A percentile compares a stretch with the other conserved stretches of the same genome.
These are phyloP conservation scores for Crucihimalaya himalaica DNA, from an alignment of 345 rosid genomes.

Conservation along the genomic window DNA sequence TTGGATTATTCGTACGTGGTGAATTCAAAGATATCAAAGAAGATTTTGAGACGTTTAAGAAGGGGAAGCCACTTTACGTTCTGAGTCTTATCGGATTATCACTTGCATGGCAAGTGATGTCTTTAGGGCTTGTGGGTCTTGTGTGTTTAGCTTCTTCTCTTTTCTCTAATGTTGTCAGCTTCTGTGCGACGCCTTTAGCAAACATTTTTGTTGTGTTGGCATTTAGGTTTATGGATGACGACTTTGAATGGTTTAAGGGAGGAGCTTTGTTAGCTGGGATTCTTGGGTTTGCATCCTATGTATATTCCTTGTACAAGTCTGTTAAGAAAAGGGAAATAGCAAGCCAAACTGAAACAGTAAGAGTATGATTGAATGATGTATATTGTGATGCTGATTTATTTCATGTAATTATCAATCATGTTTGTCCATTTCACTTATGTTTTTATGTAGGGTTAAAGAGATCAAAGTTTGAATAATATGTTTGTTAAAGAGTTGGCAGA, in stretches of 20 bases:
- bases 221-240: constrained; percentile 38
- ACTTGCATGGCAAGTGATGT: constrained; percentile 41
- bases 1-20: constrained; percentile 28
- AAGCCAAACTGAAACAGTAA: constrained; percentile 11
- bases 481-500: not conserved
- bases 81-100: constrained; percentile 34
- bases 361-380: not conserved
- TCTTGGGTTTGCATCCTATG: constrained; percentile 29
- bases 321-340: constrained; percentile 13
- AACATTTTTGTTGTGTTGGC: constrained; percentile 36
- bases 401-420: no score
- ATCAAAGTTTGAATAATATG: not conserved
- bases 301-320: constrained; percentile 25
- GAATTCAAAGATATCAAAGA: constrained; percentile 27
- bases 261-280: constrained; percentile 40
- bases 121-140: constrained; percentile 45
- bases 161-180: constrained; percentile 44
- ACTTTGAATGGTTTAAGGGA: constrained; percentile 30
- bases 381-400: not conserved
- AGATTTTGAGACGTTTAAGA: constrained; percentile 23
- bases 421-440: not conserved
- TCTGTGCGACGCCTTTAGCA: constrained; percentile 32
- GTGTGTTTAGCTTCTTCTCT: constrained; percentile 43
- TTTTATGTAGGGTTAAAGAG: no score
- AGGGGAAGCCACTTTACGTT: constrained; percentile 32